Evolutionary conservation across 345 rosid species (phyloP), one percentile per base, ranked within the genome.

Genomic region (Euphorbia peplus): DNA sequence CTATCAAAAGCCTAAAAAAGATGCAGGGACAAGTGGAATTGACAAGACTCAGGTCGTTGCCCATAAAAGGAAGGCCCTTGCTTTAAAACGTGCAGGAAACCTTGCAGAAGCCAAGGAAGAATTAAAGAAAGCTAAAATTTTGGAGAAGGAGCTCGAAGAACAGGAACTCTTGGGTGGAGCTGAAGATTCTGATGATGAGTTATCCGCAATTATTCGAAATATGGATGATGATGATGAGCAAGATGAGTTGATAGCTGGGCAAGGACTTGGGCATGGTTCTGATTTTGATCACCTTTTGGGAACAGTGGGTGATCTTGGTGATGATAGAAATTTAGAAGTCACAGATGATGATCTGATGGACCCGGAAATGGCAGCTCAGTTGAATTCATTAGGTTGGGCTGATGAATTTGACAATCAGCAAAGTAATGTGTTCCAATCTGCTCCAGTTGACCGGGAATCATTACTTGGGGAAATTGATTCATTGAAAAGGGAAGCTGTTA

Each of bases 61-160:
- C 66, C 85, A 79, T 79, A 91, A 95, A 77, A 87, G 80, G 72
- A 88, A 84, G 73, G 99, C 99, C 15, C 90, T 95, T 58, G 60
- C 68, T 41, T 75, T 91, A 73, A 95, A 95, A 82, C 96, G 92
- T 63, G 93, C 88, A 80, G 99, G 99, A 54, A 91, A 88, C 68
- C 92, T 95, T 78, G 84, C 82, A 15, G 98, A 95, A 85, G 99
- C 99, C 57, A 95, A 95, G 83, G 95, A 95, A 80, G 98, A 95
- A 79, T 76, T 91, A 21, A 95, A 87, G 83, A 86, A 70, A 71
- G 98, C 98, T 66, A 95, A 95, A 78, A 39, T 86, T 76, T 75
- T 95, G 60, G 99, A 95, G 78, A 88, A 83, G 83, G 85, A 91
- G 75, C 82, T 88, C 68, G 96, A 95, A 84, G 98, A 95, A 70